Evolutionary conservation across 164 flowering plant genomes (phyloP), one percentile per base, ranked within the genome.

Genomic region (Sedum album): DNA sequence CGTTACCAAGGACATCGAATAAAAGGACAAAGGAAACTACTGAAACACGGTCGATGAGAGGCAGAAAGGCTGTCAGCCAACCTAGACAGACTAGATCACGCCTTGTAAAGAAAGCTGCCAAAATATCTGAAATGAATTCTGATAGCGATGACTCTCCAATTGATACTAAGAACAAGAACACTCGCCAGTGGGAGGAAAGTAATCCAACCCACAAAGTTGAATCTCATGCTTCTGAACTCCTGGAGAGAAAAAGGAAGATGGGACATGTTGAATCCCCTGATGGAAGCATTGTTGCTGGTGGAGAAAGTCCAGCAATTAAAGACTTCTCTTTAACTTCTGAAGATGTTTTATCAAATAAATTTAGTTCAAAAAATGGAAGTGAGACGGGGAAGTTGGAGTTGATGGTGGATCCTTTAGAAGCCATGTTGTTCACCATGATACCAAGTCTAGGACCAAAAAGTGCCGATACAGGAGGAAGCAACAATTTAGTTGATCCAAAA

Each of bases 341-440:
- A 46, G 66, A 64, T 62, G 36, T n/a, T 46, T 33, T 73, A 33
- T 69, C 63, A 25, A 69, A 36, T 60, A 76, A 35, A 7, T 35
- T 74, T 33, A 31, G 67, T 48, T 44, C 33, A 6, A 30, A 36
- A 35, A 68, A 63, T 38, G 33, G 46, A 21, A 25, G 31, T 41
- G 68, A 61, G 11, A 13, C 62, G 2, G 76, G 73, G 48, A 86
- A 78, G 72, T 63, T 75, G 41, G 85, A 82, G 75, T 66, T 74
- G 18, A 78, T 66, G 81, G 74, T 72, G 60, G 95, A 85, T 83
- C 95, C 97, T 4, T 79, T 88, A 68, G 84, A 94, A 51, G 85
- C 94, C 14, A 84, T 95, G 91, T 72, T 92, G 65, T 62, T 88
- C 13, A 78, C 84, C 78, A 85, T 90, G 97, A 81, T 90, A 60